Evolutionary conservation across 2,329 filamentous ascomycete species (phyloP), one percentile per base, ranked within the genome.

Genomic region (Erysiphe pisi): DNA sequence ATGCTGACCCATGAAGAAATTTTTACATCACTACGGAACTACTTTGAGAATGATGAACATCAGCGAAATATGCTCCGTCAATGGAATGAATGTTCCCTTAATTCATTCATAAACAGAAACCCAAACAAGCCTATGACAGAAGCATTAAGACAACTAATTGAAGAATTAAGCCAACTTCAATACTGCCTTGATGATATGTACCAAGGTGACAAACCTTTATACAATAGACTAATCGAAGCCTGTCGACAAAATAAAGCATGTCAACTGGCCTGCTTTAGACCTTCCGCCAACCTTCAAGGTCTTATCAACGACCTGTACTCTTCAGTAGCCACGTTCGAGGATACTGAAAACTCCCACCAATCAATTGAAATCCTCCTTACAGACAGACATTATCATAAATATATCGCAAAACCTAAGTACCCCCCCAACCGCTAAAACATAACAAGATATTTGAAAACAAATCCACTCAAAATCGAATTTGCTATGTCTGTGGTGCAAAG

Each of bases 281-380:
- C 61, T 22, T 28, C 25, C 16, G 12, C 61, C 16, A 12, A 28
- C 61, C 25, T 28, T 25, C 61, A 65, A 56, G 61, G 61, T 22
- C 61, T 65, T 65, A 65, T 65, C 25, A 65, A 65, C 28, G 61
- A 65, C 25, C 61, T 65, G 12, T 22, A 22, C 16, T 65, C 61
- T 12, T 65, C 61, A 22, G 61, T 65, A 20, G 25, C 25, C 16
- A 22, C 61, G 12, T 65, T 20, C 61, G 2, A 65, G 28, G 61
- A 65, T 28, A 65, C 25, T 65, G 18, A 65, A 65, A 28, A 65
- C 25, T 12, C 61, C 2, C 25, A 20, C 12, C 16, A 28, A 28
- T 12, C 61, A 65, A 65, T 20, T 28, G 49, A 56, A 56, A 22
- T 56, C 49, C 25, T 65, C 18, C 16, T 65, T 12, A 28, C 25